These are phyloP conservation scores for Trametes pubescens DNA, from an alignment of 1,284 basidiomycete genomes.

Conservation along the genomic window DNA sequence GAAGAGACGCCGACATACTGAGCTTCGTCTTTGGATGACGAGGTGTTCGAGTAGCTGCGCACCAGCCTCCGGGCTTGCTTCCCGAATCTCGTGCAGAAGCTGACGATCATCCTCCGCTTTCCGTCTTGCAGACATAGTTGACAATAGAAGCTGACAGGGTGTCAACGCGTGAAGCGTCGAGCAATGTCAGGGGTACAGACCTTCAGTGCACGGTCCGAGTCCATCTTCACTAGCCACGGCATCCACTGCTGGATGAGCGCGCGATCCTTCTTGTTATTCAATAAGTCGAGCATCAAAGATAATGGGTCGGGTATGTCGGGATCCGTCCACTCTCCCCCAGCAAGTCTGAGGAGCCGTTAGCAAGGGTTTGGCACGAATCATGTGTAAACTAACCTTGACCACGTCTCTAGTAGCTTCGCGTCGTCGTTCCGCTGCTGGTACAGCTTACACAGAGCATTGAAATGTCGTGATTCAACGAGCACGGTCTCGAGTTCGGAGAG, in stretches of 20 bases:
- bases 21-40: constrained; percentile 73
- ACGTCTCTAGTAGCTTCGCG: constrained; percentile 69
- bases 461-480: constrained; percentile 61
- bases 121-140: constrained; percentile 57
- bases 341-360: constrained; percentile 57
- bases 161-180: background rate
- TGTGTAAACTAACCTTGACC: constrained; percentile 63
- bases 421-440: constrained; percentile 67
- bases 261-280: constrained; percentile 69
- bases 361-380: background rate
- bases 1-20: constrained; percentile 47
- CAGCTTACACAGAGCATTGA: constrained; percentile 70
- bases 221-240: constrained; percentile 79
- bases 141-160: constrained; percentile 60
- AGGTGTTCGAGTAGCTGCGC: constrained; percentile 82
- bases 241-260: constrained; percentile 76
- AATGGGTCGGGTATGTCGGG: constrained; percentile 74
- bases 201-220: constrained; percentile 76
- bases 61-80: constrained; percentile 64
- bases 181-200: constrained; percentile 47
- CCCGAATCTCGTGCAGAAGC: constrained; percentile 63
- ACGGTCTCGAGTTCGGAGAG: constrained; percentile 71
- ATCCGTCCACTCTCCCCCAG: constrained; percentile 75
- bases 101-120: constrained; percentile 64
- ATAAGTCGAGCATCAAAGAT: constrained; percentile 68